phyloP scores from a whole-genome alignment of 2,329 filamentous ascomycete species.

The Colletotrichum simmondsii region DNA sequence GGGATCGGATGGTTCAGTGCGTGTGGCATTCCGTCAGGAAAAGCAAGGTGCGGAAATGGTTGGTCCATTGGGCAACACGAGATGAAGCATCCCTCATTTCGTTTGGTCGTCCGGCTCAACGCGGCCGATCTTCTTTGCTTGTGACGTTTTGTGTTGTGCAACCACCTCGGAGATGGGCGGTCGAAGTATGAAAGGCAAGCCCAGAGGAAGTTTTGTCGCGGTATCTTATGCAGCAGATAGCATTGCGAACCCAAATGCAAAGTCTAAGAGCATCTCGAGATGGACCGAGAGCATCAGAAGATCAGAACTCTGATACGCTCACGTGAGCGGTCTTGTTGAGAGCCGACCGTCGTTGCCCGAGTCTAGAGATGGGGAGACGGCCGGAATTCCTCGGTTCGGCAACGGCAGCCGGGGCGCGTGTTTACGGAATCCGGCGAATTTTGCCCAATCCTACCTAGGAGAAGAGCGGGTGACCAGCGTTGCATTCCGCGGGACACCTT shows the following conservation, averaged over 20 bases:
- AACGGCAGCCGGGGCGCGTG: background rate
- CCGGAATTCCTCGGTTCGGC: conserved; percentile 31
- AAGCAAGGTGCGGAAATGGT: background rate
- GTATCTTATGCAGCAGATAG: background rate
- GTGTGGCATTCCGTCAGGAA: background rate
- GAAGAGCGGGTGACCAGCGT: conserved; percentile 2
- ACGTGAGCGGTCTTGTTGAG: conserved; percentile 12
- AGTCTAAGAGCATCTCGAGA: background rate
- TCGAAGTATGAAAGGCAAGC: background rate
- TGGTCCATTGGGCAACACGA: background rate
- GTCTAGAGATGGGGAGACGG: conserved; percentile 1
- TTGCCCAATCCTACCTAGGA: conserved; percentile 5
- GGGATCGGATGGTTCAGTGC: background rate
- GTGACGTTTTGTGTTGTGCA: background rate
- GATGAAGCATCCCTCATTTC: background rate
- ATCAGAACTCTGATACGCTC: background rate
- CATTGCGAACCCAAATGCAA: background rate
- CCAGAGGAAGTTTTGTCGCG: background rate
- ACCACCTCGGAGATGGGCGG: background rate
- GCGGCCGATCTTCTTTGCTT: background rate
- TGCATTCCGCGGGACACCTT: conserved; percentile 17
- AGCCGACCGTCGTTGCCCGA: background rate
- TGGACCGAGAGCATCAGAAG: background rate
- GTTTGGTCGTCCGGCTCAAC: background rate
- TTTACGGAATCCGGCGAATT: conserved; percentile 12